Evolutionary conservation across 768 basidiomycete genomes (phyloP).

Genomic region (Amanita phalloides): DNA sequence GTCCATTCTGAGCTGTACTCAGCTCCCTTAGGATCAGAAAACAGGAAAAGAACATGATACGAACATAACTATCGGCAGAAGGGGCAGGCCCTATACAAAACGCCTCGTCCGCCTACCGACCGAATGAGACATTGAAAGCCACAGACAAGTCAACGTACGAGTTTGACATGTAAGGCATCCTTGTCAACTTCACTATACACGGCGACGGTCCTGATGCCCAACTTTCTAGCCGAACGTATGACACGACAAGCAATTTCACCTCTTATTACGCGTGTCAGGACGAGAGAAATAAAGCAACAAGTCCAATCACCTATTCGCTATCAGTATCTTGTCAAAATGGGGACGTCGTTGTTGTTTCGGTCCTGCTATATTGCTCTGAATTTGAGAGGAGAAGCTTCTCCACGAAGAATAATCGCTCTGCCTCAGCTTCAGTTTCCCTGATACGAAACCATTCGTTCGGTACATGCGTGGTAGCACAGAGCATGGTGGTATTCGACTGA

Average conservation of each 20-base stretch:
- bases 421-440: background rate
- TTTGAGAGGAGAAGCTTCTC: background rate
- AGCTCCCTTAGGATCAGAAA: background rate
- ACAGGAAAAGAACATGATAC: conserved; percentile 17
- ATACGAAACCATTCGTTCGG: background rate
- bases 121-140: background rate
- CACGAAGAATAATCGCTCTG: background rate
- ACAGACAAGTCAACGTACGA: conserved; percentile 35
- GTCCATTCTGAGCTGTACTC: conserved; percentile 65
- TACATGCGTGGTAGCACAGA: conserved; percentile 5
- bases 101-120: conserved; percentile 69
- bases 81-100: conserved; percentile 90
- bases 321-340: conserved; percentile 84
- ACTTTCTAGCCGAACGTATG: conserved; percentile 77
- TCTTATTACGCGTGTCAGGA: conserved; percentile 25
- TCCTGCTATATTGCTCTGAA: background rate
- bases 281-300: background rate
- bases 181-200: conserved; percentile 86
- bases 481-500: background rate
- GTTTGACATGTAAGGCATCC: conserved; percentile 69
- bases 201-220: conserved; percentile 87
- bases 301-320: conserved; percentile 66
- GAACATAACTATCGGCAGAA: conserved; percentile 80
- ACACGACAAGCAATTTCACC: conserved; percentile 96
- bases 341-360: conserved; percentile 17